These are phyloP conservation scores for Metschnikowia kunwiensis DNA, from an alignment of 805 yeast genomes.

Conservation along the genomic window DNA sequence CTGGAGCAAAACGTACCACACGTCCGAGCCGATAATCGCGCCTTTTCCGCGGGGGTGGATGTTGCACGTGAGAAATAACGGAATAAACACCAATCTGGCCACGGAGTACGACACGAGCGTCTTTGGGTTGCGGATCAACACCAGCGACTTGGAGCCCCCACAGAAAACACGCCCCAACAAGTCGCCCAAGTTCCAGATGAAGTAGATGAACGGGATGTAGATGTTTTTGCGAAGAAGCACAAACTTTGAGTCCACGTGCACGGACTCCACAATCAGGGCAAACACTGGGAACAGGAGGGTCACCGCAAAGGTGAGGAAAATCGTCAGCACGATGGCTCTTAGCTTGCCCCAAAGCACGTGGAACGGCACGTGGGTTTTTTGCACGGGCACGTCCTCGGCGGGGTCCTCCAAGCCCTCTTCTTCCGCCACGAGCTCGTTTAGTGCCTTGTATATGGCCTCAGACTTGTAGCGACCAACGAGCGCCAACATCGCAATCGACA, in stretches of 20 bases:
- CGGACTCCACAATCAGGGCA: conserved; percentile 66
- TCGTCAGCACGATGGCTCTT: conserved; percentile 60
- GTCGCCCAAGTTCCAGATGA: conserved; percentile 91
- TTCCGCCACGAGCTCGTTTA: conserved; percentile 12
- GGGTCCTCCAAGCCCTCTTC: conserved; percentile 14
- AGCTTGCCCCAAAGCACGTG: conserved; percentile 57
- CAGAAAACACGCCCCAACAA: conserved; percentile 71
- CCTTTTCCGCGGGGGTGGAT: conserved; percentile 35
- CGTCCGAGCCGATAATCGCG: conserved; percentile 54
- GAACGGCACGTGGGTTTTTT: conserved; percentile 54
- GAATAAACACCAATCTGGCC: conserved; percentile 58
- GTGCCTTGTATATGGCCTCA: conserved; percentile 21
- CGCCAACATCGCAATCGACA: conserved; percentile 40
- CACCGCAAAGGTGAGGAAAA: conserved; percentile 68
- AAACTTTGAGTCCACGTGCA: conserved; percentile 26
- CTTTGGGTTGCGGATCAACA: conserved; percentile 40
- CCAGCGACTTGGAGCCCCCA: conserved; percentile 33
- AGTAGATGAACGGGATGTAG: conserved; percentile 70
- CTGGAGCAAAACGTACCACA: conserved; percentile 66
- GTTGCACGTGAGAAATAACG: conserved; percentile 70
- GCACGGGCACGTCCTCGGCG: conserved; percentile 12
- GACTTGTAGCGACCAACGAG: conserved; percentile 30
- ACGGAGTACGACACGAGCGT: conserved; percentile 53
- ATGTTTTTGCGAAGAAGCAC: conserved; percentile 46
- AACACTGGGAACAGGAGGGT: conserved; percentile 87